Conservation (phyloP, 2,329 filamentous ascomycete genomes). For the Beauveria bassiana region DNA sequence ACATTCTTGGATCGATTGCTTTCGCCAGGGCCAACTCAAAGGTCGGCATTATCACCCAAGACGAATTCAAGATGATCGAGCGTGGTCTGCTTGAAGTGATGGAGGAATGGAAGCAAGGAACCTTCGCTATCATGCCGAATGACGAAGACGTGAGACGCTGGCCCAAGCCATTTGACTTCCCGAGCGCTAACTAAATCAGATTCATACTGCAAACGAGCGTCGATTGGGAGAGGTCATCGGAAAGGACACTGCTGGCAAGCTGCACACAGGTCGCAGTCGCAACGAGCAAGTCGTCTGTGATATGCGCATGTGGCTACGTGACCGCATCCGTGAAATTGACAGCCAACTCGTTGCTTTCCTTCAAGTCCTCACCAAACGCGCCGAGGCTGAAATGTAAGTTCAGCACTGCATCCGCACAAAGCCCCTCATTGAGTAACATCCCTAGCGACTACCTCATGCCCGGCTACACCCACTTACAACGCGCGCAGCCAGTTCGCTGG, state of each 20-base stretch:
- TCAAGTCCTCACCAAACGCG: slow-evolving; percentile 58
- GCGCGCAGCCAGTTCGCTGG: slow-evolving; percentile 73
- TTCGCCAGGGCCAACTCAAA: slow-evolving; percentile 76
- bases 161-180: slow-evolving; percentile 6
- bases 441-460: slow-evolving; percentile 64
- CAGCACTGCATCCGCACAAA: slow-evolving; percentile 8
- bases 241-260: slow-evolving; percentile 76
- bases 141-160: slow-evolving; percentile 42
- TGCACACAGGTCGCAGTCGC: slow-evolving; percentile 79
- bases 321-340: slow-evolving; percentile 65
- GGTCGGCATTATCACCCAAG: slow-evolving; percentile 61
- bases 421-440: slow-evolving; percentile 11
- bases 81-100: slow-evolving; percentile 54
- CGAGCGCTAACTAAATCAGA: slow-evolving; percentile 15
- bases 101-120: slow-evolving; percentile 46
- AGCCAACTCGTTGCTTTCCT: slow-evolving; percentile 60
- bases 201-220: slow-evolving; percentile 65
- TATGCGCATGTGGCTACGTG: slow-evolving; percentile 82
- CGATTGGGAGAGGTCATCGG: slow-evolving; percentile 78
- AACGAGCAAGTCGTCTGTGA: slow-evolving; percentile 89
- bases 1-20: slow-evolving; percentile 73
- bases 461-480: slow-evolving; percentile 81
- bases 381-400: slow-evolving; percentile 57
- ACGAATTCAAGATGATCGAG: slow-evolving; percentile 71
- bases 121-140: slow-evolving; percentile 44